Evolutionary conservation across 78 protist species (phyloP).

Genomic region (Blattamonas nauphoetae): DNA sequence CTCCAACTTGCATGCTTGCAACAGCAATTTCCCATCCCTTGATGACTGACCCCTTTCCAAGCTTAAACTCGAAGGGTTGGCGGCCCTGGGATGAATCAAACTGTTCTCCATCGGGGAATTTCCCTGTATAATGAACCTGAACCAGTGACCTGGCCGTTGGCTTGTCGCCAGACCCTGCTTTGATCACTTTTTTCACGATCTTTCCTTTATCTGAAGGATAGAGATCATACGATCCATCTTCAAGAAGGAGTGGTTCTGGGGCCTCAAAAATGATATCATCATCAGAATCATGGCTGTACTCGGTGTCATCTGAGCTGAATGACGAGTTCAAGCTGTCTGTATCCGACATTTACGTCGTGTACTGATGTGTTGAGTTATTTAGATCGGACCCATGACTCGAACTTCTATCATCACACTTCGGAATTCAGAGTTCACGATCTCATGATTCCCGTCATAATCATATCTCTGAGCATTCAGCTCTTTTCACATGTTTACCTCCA

Average conservation of each 20-base stretch:
- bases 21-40: constrained; percentile 50
- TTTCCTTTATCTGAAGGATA: background rate
- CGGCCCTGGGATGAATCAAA: constrained; percentile 30
- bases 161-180: background rate
- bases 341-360: no score
- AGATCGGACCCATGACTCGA: no score
- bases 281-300: no score
- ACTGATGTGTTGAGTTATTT: no score
- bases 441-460: no score
- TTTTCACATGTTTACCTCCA: no score
- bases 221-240: background rate
- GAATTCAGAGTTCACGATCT: no score
- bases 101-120: constrained; percentile 6
- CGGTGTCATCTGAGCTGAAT: no score
- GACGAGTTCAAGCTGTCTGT: no score
- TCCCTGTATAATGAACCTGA: constrained; percentile 17
- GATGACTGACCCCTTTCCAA: constrained; percentile 35
- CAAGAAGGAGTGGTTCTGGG: background rate
- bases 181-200: background rate
- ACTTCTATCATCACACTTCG: no score
- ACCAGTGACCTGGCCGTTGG: background rate
- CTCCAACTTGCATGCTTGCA: constrained; percentile 27
- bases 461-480: no score
- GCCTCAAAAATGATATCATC: no score
- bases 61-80: constrained; percentile 10